A percentile compares a stretch with the other conserved stretches of the same genome.
Conservation (phyloP, 1,139 yeast species). For the Hemisphaericaspora xylofermentans region DNA sequence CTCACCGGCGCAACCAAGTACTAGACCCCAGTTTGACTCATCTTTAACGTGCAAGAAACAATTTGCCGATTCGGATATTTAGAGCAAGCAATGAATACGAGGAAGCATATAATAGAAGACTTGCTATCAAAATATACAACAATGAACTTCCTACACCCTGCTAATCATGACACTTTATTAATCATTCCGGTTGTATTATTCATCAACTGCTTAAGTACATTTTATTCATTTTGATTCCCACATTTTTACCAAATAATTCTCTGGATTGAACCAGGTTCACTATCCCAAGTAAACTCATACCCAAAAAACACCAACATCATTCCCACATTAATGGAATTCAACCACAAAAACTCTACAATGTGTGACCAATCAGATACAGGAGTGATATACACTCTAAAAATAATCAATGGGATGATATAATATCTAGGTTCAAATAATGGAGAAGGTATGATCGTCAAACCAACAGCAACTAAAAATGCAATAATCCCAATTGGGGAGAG, state of each 20-base stretch:
- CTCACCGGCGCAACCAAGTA: too few species aligned
- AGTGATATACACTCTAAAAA: slow-evolving; percentile 63
- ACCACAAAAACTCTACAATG: slow-evolving; percentile 60
- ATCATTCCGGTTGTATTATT: too few species aligned
- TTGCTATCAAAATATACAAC: too few species aligned
- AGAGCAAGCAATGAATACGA: too few species aligned
- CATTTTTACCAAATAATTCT: slow-evolving; percentile 78
- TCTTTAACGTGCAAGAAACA: too few species aligned
- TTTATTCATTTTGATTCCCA: neutral
- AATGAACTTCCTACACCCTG: too few species aligned
- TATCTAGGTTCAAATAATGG: slow-evolving; percentile 94
- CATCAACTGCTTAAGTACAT: neutral
- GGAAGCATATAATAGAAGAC: too few species aligned
- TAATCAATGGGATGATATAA: slow-evolving; percentile 73
- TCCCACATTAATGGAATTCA: slow-evolving; percentile 50
- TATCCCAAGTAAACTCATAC: slow-evolving; percentile 67
- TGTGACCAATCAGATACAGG: slow-evolving; percentile 45
- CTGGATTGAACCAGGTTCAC: slow-evolving; percentile 57
- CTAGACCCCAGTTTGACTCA: too few species aligned
- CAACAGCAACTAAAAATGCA: slow-evolving; percentile 52
- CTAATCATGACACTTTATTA: too few species aligned
- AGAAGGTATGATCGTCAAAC: slow-evolving; percentile 73
- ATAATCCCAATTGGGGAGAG: slow-evolving; percentile 37
- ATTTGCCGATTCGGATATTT: too few species aligned
- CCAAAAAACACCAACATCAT: slow-evolving; percentile 57